Evolutionary conservation across 176 grass and related monocot species (phyloP), one percentile per base, ranked within the genome.

Genomic region (Neostapfia colusana): DNA sequence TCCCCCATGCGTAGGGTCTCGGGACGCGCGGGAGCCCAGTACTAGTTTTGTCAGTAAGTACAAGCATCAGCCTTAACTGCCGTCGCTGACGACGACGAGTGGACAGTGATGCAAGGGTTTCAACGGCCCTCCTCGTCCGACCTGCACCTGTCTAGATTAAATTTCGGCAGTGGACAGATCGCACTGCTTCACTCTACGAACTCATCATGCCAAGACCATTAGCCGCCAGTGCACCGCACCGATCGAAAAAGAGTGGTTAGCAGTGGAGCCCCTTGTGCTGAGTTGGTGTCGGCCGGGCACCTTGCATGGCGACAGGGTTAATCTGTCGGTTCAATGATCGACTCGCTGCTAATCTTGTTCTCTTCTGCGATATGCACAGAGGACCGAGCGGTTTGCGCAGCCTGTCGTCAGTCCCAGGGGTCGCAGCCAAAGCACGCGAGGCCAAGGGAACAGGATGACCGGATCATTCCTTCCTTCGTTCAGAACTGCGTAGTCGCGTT

Each of bases 1-100:
- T n/a, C 20, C 31, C 55, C 35, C 83, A 71, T 83, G 85, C n/a
- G n/a, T n/a, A n/a, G 26, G 77, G 13, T 58, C 75, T 90, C 65
- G 89, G n/a, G 18, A 23, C 0, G 3, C 16, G 85, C n/a, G n/a
- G 21, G 58, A 23, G 2, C 49, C 13, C 44, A 74, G 27, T 67
- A 17, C 28, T 18, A 8, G 1, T 0, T 11, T 5, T 4, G 8
- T 6, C 1, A 0, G 67, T 48, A 41, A 27, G 66, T 43, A 41
- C 23, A 3, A 15, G 49, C 39, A 17, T 74, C 63, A 51, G 34
- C 45, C 76, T 40, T 81, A 56, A 65, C 71, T 76, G 55, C 24
- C 56, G 5, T 67, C 49, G 10, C 34, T 56, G 35, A 38, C 50
- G 72, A 49, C 43, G 79, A 49, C 17, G 27, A 15, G 74, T 34